These are phyloP conservation scores for Poteriospumella lacustris DNA, from an alignment of 108 stramenopile species.

Conservation along the genomic window DNA sequence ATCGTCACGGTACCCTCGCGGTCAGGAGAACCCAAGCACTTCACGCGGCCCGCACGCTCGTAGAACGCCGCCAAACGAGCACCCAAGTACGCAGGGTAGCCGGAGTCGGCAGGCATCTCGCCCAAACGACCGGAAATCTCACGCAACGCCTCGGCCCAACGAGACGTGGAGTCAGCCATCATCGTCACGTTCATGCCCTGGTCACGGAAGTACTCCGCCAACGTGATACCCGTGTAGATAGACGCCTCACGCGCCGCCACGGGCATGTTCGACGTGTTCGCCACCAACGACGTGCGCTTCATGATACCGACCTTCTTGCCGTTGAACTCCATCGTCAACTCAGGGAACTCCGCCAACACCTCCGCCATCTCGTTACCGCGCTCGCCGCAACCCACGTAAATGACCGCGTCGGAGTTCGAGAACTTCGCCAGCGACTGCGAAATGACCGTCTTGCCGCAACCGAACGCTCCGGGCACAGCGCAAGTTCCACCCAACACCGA, in stretches of 20 bases:
- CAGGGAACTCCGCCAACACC: constrained; percentile 98
- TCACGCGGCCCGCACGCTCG: constrained; percentile 97
- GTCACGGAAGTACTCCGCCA: constrained; percentile 95
- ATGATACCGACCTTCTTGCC: constrained; percentile 96
- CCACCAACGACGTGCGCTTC: constrained; percentile 99
- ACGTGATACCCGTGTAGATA: constrained; percentile 97
- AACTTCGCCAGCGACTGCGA: constrained; percentile 98
- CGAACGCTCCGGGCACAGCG: constrained; percentile 98
- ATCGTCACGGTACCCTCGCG: constrained; percentile 97
- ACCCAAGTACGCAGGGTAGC: constrained; percentile 97
- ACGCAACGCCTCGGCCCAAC: constrained; percentile 99
- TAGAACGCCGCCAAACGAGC: constrained; percentile 99
- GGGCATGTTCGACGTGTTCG: constrained; percentile 99
- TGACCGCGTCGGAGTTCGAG: constrained; percentile 87
- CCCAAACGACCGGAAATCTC: constrained; percentile 99
- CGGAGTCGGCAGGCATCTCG: constrained; percentile 86
- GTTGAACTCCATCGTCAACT: constrained; percentile 84
- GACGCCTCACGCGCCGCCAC: constrained; percentile 99
- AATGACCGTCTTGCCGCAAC: constrained; percentile 99
- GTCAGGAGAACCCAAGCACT: constrained; percentile 90
- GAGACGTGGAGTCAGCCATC: constrained; percentile 99
- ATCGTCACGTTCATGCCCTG: constrained; percentile 98
- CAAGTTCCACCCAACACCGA: constrained; percentile 97
- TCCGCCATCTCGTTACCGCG: constrained; percentile 99
- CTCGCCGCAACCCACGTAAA: constrained; percentile 88